Percentiles rank a stretch among this genome's conserved stretches.
Evolutionary conservation across 2,329 filamentous ascomycete species (phyloP).

Genomic region (Colletotrichum sansevieriae): DNA sequence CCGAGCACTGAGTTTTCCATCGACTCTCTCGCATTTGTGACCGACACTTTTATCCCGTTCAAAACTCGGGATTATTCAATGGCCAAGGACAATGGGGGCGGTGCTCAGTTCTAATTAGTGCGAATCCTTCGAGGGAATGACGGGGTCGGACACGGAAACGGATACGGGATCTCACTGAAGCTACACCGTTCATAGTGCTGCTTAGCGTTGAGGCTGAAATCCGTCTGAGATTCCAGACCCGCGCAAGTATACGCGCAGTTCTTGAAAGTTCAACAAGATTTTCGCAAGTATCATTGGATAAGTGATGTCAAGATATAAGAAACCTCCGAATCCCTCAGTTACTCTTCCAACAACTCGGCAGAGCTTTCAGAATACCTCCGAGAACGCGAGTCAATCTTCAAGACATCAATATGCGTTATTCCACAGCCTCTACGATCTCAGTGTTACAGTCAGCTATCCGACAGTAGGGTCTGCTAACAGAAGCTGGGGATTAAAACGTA

Average conservation of each 20-base stretch:
- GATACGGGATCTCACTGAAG: constrained; percentile 13
- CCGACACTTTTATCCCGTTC: constrained; percentile 34
- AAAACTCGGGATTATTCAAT: constrained; percentile 20
- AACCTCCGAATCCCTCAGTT: not conserved
- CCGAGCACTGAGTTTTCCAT: not conserved
- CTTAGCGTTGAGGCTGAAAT: too few relatives aligned
- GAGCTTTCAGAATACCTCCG: not conserved
- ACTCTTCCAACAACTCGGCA: accelerated
- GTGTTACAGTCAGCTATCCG: too few relatives aligned
- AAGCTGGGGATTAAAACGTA: too few relatives aligned
- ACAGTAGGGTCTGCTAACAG: too few relatives aligned
- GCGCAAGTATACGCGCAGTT: too few relatives aligned
- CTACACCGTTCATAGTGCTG: too few relatives aligned
- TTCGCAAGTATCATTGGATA: too few relatives aligned
- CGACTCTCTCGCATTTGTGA: constrained; percentile 15
- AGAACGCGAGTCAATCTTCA: too few relatives aligned
- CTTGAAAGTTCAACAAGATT: too few relatives aligned
- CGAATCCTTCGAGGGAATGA: not conserved
- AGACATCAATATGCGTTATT: constrained; percentile 2
- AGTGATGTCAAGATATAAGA: not conserved
- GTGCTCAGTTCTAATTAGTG: constrained; percentile 10
- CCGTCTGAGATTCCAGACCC: too few relatives aligned
- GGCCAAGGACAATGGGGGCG: not conserved
- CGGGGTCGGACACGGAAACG: constrained; percentile 43
- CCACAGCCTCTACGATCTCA: not conserved